A percentile compares a stretch with the other conserved stretches of the same genome.
Conservation (phyloP, 2,329 filamentous ascomycete genomes). For the Phyllosticta ampelicida region DNA sequence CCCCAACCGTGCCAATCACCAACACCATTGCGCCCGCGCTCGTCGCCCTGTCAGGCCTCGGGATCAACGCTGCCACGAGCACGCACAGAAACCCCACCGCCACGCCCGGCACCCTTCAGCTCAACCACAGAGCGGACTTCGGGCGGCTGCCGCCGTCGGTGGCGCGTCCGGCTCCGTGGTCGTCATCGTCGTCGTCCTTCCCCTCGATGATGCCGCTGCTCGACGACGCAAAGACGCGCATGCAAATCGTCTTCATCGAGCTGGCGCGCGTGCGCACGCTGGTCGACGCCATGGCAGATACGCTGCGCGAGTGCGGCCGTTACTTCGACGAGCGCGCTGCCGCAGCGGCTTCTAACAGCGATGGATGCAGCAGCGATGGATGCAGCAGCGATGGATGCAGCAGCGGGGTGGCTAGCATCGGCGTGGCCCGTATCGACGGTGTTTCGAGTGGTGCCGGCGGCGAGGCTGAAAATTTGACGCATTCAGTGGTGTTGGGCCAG, state of each 20-base stretch:
- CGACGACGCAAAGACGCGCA: neutral
- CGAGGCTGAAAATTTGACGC: neutral
- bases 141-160: neutral
- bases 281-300: neutral
- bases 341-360: neutral
- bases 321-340: neutral
- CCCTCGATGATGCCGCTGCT: neutral
- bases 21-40: neutral
- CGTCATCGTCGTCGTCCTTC: neutral
- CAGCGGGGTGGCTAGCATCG: no score
- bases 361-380: neutral
- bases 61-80: neutral
- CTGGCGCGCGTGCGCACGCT: neutral
- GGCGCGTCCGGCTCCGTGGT: neutral
- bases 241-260: neutral
- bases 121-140: neutral
- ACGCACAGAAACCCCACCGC: neutral
- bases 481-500: neutral
- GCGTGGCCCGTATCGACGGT: neutral
- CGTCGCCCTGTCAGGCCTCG: neutral
- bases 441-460: neutral
- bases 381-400: neutral
- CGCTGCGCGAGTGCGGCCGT: neutral
- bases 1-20: neutral
- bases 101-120: neutral